Conservation (phyloP, 1,284 basidiomycete genomes). For the Mycocalia duriaeana region DNA sequence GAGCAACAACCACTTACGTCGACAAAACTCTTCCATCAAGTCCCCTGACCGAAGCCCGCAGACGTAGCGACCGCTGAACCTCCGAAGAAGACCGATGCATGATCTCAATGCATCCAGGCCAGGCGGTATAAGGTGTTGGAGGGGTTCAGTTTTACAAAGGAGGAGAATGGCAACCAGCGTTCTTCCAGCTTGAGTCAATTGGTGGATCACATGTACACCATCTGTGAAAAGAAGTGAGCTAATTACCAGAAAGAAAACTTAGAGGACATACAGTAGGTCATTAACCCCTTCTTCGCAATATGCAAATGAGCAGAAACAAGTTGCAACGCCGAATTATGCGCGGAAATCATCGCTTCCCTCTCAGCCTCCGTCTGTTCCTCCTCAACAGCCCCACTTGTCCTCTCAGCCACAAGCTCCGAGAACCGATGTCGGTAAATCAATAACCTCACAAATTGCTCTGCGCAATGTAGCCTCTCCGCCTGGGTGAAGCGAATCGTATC, state of each 20-base stretch:
- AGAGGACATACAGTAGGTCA: slow-evolving; percentile 80
- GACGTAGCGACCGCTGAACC: slow-evolving; percentile 78
- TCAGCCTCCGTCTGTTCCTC: slow-evolving; percentile 60
- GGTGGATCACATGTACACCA: slow-evolving; percentile 90
- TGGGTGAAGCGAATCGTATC: slow-evolving; percentile 87
- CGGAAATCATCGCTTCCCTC: slow-evolving; percentile 62
- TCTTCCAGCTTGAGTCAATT: slow-evolving; percentile 87
- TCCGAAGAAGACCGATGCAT: slow-evolving; percentile 75
- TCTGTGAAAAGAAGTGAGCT: slow-evolving; percentile 39
- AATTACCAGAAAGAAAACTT: slow-evolving; percentile 9
- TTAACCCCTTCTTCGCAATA: slow-evolving; percentile 80
- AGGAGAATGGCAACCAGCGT: slow-evolving; percentile 81
- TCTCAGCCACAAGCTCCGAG: slow-evolving; percentile 65
- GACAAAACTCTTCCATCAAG: slow-evolving; percentile 88
- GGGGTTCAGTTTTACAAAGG: slow-evolving; percentile 65
- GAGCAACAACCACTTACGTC: slow-evolving; percentile 50
- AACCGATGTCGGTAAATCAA: slow-evolving; percentile 74
- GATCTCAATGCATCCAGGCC: slow-evolving; percentile 80
- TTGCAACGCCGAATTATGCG: slow-evolving; percentile 70
- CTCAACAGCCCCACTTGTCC: slow-evolving; percentile 42
- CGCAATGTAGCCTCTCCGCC: slow-evolving; percentile 77
- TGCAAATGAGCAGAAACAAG: slow-evolving; percentile 80
- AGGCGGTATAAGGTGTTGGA: slow-evolving; percentile 72
- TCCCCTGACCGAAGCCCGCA: slow-evolving; percentile 86
- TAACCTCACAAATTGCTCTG: slow-evolving; percentile 81